Base-by-base conservation (phyloP, 805 yeast species). In the Sugiyamaella mastotermitis region DNA sequence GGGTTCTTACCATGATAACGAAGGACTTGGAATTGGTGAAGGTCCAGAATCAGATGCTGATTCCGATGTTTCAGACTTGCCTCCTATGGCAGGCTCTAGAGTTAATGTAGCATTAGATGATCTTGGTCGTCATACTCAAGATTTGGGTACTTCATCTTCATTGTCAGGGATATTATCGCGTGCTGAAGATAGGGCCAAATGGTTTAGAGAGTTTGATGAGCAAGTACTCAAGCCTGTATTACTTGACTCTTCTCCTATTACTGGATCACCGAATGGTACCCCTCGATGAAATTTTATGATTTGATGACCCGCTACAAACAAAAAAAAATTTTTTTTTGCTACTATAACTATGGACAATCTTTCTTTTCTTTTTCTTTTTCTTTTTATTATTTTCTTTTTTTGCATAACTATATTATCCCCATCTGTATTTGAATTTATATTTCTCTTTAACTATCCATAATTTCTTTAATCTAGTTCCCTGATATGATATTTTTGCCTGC, bases 151-250 rank as follows among this genome's bases (percentile, higher is more conserved):
- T 17, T 28, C 37, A 5, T 34, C 50, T 8, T 45, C 54, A 11
- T 16, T 50, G 8, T 37, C 55, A 13, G 52, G 51, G n/a, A 37
- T 52, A 29, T 35, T 52, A 3, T 39, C 43, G 21, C 57, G 43
- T 2, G 71, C 74, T 1, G 90, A 81, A 46, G 88, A 83, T 47
- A 83, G 79, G 44, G 83, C 88, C 8, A 79, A 74, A 56, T 90
- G 98, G 97, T 92, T 92, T 59, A 81, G 85, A 15, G 81, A 77
- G 50, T 85, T 92, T 55, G 99, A 92, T 57, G 96, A 92, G 51
- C 85, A 85, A 56, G 92, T 92, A 16, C 68, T 92, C 51, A 88
- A 88, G 58, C 97, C 97, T 1, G 95, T 86, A 0, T 71, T 90
- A 37, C 69, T 88, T 42, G 97, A 90, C 51, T 40, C 55, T 5